Evolutionary conservation across 192 early-diverging fungal species (phyloP), one percentile per base, ranked within the genome.

Genomic region (Backusella sp.): DNA sequence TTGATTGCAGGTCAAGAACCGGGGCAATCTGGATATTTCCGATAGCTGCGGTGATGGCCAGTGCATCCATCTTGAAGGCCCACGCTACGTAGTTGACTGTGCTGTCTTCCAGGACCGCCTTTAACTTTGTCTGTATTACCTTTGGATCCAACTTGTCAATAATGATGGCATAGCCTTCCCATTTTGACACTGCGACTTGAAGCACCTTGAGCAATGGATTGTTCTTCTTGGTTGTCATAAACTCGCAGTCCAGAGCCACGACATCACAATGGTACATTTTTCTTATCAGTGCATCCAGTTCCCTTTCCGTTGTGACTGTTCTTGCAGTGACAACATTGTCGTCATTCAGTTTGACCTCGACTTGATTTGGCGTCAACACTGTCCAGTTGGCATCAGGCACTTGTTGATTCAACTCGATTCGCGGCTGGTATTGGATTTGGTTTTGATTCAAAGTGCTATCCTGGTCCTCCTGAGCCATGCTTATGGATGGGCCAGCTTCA

Each of bases 211-310:
- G 68, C 53, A 66, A 49, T 23, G 82, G 77, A 1, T 11, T 3
- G 2, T 23, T 68, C 8, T 79, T 77, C 21, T 79, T 79, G 8
- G 49, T 37, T 17, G 66, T 41, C 56, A 77, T 41, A 17, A 83
- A 83, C 44, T 83, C 82, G 39, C 82, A 83, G 65, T 83, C 82
- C 8, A 83, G 0, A 19, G 75, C 73, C 46, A 81, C 70, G 19
- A 59, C 28, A 2, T 59, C 19, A 8, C 65, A 30, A 0, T 52
- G 14, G 5, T 49, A 17, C n/a, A 79, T 39, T 3, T 76, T 65
- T 1, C 21, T 39, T 11, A 73, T 73, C 0, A 83, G 66, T 1
- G 66, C 53, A 21, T 74, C 73, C 2, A 83, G 34, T n/a, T 73
- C 66, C 30, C 28, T 14, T n/a, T 26, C 68, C 1, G 72, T 77